Evolutionary conservation across 2,329 filamentous ascomycete species (phyloP).

Genomic region (Endoconidiophora laricicola): DNA sequence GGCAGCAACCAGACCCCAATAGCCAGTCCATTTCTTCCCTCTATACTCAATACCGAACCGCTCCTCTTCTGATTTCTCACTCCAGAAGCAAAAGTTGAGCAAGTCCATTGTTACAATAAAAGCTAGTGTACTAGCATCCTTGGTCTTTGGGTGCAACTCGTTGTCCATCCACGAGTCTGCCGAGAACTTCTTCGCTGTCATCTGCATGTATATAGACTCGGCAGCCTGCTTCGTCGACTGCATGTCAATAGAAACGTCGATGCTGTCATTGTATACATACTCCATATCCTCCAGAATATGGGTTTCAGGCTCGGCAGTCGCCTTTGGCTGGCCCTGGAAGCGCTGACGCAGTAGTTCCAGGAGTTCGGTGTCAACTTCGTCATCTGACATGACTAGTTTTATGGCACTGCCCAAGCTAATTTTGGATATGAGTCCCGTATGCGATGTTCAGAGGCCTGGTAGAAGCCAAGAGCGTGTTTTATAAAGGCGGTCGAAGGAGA

Average conservation of each 20-base stretch:
- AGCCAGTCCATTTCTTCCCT: conserved; percentile 75
- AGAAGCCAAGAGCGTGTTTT: no score
- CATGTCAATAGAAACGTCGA: conserved; percentile 83
- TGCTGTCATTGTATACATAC: conserved; percentile 78
- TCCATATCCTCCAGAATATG: conserved; percentile 70
- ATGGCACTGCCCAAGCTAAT: neutral
- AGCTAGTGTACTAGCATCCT: conserved; percentile 63
- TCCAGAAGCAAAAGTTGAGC: conserved; percentile 97
- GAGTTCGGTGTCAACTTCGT: conserved; percentile 78
- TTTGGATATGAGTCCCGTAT: no score
- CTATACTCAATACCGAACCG: conserved; percentile 72
- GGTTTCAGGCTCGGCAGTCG: conserved; percentile 51
- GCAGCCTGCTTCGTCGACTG: conserved; percentile 69
- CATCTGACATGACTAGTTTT: conserved; percentile 58
- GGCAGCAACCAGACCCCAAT: conserved; percentile 83
- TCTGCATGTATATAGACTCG: conserved; percentile 58
- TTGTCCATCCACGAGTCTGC: conserved; percentile 76
- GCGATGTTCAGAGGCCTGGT: no score
- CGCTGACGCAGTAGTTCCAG: conserved; percentile 73
- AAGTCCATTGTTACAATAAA: conserved; percentile 98
- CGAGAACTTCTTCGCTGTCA: conserved; percentile 72
- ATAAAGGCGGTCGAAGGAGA: no score
- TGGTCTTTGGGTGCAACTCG: conserved; percentile 71
- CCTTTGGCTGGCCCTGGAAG: conserved; percentile 40
- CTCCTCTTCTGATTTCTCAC: conserved; percentile 48